Evolutionary conservation across 2,329 filamentous ascomycete species (phyloP), one percentile per base, ranked within the genome.

Genomic region (Botrytis tulipae): DNA sequence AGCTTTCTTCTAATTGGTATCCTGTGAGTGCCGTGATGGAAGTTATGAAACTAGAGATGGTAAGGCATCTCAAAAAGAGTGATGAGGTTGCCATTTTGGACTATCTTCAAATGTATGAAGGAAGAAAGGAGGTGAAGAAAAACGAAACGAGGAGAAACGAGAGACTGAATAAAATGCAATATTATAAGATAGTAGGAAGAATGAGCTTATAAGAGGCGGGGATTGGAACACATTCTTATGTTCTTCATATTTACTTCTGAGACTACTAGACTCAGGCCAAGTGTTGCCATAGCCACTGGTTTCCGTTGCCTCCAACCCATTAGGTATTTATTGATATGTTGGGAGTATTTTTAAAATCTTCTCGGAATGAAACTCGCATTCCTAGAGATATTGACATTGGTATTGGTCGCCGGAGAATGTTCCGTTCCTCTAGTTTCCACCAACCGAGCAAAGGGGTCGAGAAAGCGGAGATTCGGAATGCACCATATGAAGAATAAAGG

Each of bases 41-140:
- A 57, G 29, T 70, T 14, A 60, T 48, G 29, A 70, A 35, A 25
- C 25, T 63, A 40, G 61, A 70, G 54, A 70, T 63, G 40, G 40
- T 44, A 35, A 63, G 68, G 66, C 66, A 60, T 70, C 68, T 70
- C 68, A 70, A 57, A 70, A 70, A 22, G 68, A 70, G 54, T 63
- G 54, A 70, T 63, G 54, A 70, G 68, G 37, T 16, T 68, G 48
- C 66, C 66, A 68, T 68, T 32, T 22, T 68, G 10, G 25, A 42
- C 10, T 68, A 57, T 57, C 18, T 57, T 42, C n/a, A 42, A 25
- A 44, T 32, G n/a, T 18, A 57, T 68, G 48, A 57, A 57, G 48
- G 18, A 42, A 57, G 16, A 37, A 68, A 68, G 18, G 66, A 68
- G 66, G 18, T 25, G 35, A 57, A 57, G 44, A 29, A 32, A 37